phyloP scores from a whole-genome alignment of 805 yeast species.

The Candida ipomoeae region DNA sequence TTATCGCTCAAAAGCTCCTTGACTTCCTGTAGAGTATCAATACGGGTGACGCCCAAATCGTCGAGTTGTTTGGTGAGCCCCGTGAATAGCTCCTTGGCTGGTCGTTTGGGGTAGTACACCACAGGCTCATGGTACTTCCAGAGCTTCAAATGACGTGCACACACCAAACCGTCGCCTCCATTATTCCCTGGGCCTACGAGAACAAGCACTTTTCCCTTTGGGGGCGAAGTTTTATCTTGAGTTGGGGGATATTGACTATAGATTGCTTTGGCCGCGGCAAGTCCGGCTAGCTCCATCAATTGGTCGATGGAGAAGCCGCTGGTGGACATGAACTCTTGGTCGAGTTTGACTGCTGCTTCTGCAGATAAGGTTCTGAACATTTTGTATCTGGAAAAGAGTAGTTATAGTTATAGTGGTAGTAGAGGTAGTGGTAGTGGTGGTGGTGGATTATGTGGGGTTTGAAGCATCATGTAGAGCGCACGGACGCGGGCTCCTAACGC shows the following conservation, averaged over 20 bases:
- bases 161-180: slow-evolving; percentile 95
- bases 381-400: too few species aligned
- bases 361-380: slow-evolving; percentile 32
- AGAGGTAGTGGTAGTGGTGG: too few species aligned
- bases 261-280: slow-evolving; percentile 87
- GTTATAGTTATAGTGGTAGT: too few species aligned
- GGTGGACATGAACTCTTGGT: slow-evolving; percentile 80
- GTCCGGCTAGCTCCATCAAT: slow-evolving; percentile 94
- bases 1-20: slow-evolving; percentile 12
- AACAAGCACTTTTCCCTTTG: slow-evolving; percentile 45
- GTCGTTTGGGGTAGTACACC: slow-evolving; percentile 71
- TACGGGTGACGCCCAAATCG: slow-evolving; percentile 57
- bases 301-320: slow-evolving; percentile 82
- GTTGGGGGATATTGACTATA: slow-evolving; percentile 61
- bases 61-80: slow-evolving; percentile 64
- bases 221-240: not conserved
- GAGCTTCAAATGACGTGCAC: slow-evolving; percentile 82
- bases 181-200: slow-evolving; percentile 96
- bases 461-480: too few species aligned
- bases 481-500: too few species aligned
- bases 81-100: slow-evolving; percentile 51
- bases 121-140: slow-evolving; percentile 71
- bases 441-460: too few species aligned
- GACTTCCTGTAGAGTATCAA: slow-evolving; percentile 37
- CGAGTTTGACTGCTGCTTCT: slow-evolving; percentile 69